phyloP scores from a whole-genome alignment of 2,329 filamentous ascomycete species.

The Davidsoniella neocaledoniae region DNA sequence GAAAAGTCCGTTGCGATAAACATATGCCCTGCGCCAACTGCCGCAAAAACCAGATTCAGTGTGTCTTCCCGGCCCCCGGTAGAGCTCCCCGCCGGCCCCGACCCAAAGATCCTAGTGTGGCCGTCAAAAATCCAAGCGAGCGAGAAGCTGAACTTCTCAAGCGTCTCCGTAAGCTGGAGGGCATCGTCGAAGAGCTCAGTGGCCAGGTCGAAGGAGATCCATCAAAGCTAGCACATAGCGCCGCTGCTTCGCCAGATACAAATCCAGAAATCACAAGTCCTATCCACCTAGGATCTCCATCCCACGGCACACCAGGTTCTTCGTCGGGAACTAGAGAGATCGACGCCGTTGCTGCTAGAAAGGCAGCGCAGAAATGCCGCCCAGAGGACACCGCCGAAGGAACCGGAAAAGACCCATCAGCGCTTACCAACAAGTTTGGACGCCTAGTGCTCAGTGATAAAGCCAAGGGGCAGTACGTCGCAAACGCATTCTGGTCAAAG shows the following conservation, averaged over 20 bases:
- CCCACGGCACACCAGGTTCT: conserved; percentile 7
- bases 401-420: conserved; percentile 1
- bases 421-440: conserved; percentile 12
- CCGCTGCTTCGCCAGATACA: conserved; percentile 7
- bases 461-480: conserved; percentile 38
- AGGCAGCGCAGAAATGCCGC: not conserved
- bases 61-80: conserved; percentile 58
- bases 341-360: not conserved
- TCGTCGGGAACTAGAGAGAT: not conserved
- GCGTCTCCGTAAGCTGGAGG: conserved; percentile 54
- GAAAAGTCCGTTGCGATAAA: conserved; percentile 67
- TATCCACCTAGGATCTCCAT: conserved; percentile 6
- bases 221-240: conserved; percentile 13
- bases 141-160: conserved; percentile 55
- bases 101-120: conserved; percentile 46
- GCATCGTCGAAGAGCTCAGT: conserved; percentile 55
- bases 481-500: conserved; percentile 60
- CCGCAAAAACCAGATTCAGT: conserved; percentile 51
- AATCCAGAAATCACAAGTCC: not conserved
- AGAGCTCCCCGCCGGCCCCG: conserved; percentile 52
- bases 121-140: conserved; percentile 42
- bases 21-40: conserved; percentile 62
- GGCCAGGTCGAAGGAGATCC: conserved; percentile 43
- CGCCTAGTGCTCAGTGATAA: conserved; percentile 12
- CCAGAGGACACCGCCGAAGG: conserved; percentile 3